Conservation (phyloP, 306 rosid species). For the Rubus idaeus region DNA sequence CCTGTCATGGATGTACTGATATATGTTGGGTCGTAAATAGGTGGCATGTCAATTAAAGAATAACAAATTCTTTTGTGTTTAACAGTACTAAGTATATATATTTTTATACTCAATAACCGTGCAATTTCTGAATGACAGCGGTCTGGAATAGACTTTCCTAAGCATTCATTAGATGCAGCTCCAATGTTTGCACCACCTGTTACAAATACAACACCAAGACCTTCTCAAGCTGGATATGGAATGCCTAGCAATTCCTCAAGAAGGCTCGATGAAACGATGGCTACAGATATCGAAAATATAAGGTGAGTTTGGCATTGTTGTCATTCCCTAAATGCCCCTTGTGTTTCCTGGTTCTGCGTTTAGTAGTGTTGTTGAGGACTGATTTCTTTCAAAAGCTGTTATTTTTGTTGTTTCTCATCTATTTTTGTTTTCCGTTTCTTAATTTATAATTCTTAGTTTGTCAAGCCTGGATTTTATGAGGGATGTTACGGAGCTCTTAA, state of each 20-base stretch:
- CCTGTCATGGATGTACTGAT: not conserved
- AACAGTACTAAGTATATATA: slow-evolving; percentile 7
- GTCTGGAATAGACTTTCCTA: slow-evolving; percentile 82
- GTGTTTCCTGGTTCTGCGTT: slow-evolving; percentile 10
- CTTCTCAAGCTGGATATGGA: slow-evolving; percentile 73
- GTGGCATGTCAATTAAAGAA: slow-evolving; percentile 16
- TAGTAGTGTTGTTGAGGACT: not conserved
- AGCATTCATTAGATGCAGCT: slow-evolving; percentile 68
- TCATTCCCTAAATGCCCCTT: slow-evolving; percentile 2
- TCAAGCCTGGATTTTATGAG: slow-evolving; percentile 87
- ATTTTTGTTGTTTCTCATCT: slow-evolving; percentile 7
- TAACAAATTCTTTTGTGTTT: slow-evolving; percentile 5
- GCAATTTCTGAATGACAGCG: slow-evolving; percentile 60
- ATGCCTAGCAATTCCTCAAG: slow-evolving; percentile 86
- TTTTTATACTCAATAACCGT: slow-evolving; percentile 7
- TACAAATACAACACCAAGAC: slow-evolving; percentile 42
- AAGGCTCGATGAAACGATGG: slow-evolving; percentile 99
- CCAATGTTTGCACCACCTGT: slow-evolving; percentile 87
- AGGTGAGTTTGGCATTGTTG: slow-evolving; percentile 45
- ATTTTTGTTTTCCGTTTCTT: slow-evolving; percentile 10
- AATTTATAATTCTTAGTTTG: slow-evolving; percentile 42
- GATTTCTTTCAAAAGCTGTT: not conserved
- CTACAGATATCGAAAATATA: slow-evolving; percentile 78
- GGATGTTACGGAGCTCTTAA: slow-evolving; percentile 78
- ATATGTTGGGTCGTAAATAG: not conserved